These are phyloP conservation scores for Aspergillus indologenus DNA, from an alignment of 495 filamentous ascomycete genomes.

Conservation along the genomic window DNA sequence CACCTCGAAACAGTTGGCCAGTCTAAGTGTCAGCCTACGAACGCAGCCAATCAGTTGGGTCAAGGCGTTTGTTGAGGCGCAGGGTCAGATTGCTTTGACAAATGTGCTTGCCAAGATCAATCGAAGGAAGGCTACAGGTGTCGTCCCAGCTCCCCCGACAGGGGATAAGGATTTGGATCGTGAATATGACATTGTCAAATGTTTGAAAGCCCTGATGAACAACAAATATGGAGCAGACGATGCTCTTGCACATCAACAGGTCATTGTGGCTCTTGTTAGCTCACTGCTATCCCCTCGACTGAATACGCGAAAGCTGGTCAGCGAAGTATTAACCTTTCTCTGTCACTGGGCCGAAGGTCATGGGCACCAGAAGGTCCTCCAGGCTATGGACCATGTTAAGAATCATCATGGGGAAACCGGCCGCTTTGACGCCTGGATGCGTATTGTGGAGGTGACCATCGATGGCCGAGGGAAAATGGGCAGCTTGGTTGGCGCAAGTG, in stretches of 20 bases:
- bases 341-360: constrained; percentile 95
- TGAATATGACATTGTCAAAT: constrained; percentile 98
- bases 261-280: constrained; percentile 82
- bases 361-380: constrained; percentile 91
- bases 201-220: constrained; percentile 95
- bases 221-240: constrained; percentile 98
- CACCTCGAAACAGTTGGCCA: constrained; percentile 83
- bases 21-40: constrained; percentile 86
- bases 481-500: constrained; percentile 91
- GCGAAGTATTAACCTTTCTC: constrained; percentile 93
- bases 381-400: constrained; percentile 91
- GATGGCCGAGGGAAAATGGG: constrained; percentile 98
- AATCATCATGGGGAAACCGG: constrained; percentile 87
- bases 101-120: constrained; percentile 94
- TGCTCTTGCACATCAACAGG: constrained; percentile 84
- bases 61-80: constrained; percentile 91
- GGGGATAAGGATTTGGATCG: constrained; percentile 86
- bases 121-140: constrained; percentile 73
- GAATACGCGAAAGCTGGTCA: constrained; percentile 90
- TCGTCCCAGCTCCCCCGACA: constrained; percentile 58
- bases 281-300: constrained; percentile 86
- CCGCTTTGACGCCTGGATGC: constrained; percentile 98
- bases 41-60: constrained; percentile 98
- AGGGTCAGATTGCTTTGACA: constrained; percentile 93
- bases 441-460: constrained; percentile 94